Percentiles rank a stretch among this genome's conserved stretches.
Conservation (phyloP, 1,284 basidiomycete genomes). For the Rhodotorula sp. region DNA sequence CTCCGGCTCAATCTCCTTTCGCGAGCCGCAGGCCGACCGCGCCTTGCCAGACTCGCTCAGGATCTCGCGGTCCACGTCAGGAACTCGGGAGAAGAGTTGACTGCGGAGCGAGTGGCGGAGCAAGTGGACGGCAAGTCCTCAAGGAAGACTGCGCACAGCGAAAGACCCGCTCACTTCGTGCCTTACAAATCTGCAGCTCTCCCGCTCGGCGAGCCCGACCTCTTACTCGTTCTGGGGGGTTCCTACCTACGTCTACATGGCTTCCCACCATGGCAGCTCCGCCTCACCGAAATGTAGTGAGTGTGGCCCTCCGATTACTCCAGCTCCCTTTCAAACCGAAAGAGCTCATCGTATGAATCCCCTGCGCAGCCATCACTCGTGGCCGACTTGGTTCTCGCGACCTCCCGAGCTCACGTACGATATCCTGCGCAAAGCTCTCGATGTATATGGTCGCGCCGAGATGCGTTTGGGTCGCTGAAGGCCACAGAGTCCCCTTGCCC, state of each 20-base stretch:
- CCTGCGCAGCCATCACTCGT: constrained; percentile 38
- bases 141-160: too few species aligned
- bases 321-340: not conserved
- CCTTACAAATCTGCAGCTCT: constrained; percentile 2
- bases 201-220: constrained; percentile 40
- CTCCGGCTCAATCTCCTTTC: constrained; percentile 29
- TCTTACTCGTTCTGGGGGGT: constrained; percentile 42
- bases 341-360: not conserved
- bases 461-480: constrained; percentile 41
- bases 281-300: constrained; percentile 43
- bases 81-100: not conserved
- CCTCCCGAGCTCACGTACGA: constrained; percentile 30
- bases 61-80: not conserved
- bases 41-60: constrained; percentile 20
- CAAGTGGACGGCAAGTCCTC: constrained; percentile 29
- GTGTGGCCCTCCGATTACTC: constrained; percentile 1
- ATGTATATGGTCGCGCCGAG: constrained; percentile 42
- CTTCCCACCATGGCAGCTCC: constrained; percentile 44
- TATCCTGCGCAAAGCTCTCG: constrained; percentile 38
- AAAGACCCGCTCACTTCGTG: not conserved
- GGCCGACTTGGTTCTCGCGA: constrained; percentile 35
- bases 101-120: constrained; percentile 2
- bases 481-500: too few species aligned
- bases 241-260: constrained; percentile 41
- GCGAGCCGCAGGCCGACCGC: constrained; percentile 22